These are phyloP conservation scores for Penicillium sp. DNA, from an alignment of 2,329 filamentous ascomycete species.

Conservation along the genomic window DNA sequence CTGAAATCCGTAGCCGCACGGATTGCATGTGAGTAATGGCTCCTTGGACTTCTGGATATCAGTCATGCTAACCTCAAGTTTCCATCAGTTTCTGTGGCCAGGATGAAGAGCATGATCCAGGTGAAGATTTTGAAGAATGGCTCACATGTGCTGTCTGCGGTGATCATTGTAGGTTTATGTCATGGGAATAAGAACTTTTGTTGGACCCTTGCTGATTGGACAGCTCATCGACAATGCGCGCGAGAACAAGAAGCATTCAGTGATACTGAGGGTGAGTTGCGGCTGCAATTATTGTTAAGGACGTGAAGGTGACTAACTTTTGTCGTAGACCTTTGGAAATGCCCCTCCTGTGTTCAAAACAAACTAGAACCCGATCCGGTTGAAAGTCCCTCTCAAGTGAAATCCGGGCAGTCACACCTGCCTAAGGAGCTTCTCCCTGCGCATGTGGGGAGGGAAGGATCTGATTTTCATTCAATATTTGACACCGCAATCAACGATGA, in stretches of 20 bases:
- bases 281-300: background rate
- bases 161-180: constrained; percentile 69
- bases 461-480: constrained; percentile 75
- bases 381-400: constrained; percentile 39
- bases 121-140: constrained; percentile 76
- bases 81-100: constrained; percentile 71
- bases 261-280: constrained; percentile 59
- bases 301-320: constrained; percentile 27
- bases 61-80: constrained; percentile 29
- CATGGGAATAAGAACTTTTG: constrained; percentile 29
- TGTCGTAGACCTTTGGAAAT: constrained; percentile 59
- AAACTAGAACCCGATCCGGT: constrained; percentile 35
- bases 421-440: constrained; percentile 71
- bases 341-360: constrained; percentile 55
- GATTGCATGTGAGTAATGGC: constrained; percentile 62
- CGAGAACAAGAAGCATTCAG: constrained; percentile 65
- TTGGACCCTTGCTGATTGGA: constrained; percentile 40
- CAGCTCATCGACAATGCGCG: constrained; percentile 90
- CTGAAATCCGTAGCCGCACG: constrained; percentile 52
- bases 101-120: constrained; percentile 78
- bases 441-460: constrained; percentile 62
- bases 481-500: constrained; percentile 71
- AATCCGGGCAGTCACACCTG: constrained; percentile 64
- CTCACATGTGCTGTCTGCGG: constrained; percentile 75
- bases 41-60: background rate